A percentile compares a stretch with the other conserved stretches of the same genome.
These are phyloP conservation scores for Psilocybe azurescens DNA, from an alignment of 768 basidiomycete species.

Conservation along the genomic window DNA sequence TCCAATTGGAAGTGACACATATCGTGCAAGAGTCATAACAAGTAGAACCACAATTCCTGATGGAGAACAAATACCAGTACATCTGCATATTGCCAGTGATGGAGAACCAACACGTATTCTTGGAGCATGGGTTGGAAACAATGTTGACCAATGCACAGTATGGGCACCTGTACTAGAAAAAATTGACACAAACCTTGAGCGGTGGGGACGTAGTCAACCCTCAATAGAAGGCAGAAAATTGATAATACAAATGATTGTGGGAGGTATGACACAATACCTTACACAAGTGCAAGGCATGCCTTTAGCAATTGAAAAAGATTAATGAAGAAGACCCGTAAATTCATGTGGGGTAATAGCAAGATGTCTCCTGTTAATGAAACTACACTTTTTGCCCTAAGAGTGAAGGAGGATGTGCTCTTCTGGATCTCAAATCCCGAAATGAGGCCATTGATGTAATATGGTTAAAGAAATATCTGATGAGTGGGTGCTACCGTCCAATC, in stretches of 20 bases:
- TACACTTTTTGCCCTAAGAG: background rate
- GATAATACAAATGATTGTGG: slow-evolving; percentile 27
- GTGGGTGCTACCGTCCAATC: too few relatives aligned
- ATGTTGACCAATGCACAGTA: slow-evolving; percentile 16
- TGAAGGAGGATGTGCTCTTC: too few relatives aligned
- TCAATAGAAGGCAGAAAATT: slow-evolving; percentile 31
- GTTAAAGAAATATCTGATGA: slow-evolving; percentile 5
- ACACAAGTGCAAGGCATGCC: slow-evolving; percentile 44
- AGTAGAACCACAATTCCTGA: too few relatives aligned
- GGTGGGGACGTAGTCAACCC: slow-evolving; percentile 33
- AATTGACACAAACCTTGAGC: slow-evolving; percentile 21
- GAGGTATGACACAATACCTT: slow-evolving; percentile 39
- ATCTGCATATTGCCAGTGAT: slow-evolving; percentile 34
- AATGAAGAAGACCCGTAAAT: background rate
- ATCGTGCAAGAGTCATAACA: slow-evolving; percentile 5
- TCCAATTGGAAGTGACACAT: slow-evolving; percentile 13
- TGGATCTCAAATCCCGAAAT: too few relatives aligned
- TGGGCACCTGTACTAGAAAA: slow-evolving; percentile 35
- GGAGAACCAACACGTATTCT: slow-evolving; percentile 32
- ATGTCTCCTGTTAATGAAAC: background rate
- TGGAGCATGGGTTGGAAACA: slow-evolving; percentile 38
- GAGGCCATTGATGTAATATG: too few relatives aligned
- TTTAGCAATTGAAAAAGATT: background rate
- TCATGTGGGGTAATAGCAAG: background rate
- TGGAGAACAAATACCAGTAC: slow-evolving; percentile 2